Evolutionary conservation across 2,329 filamentous ascomycete species (phyloP).

Genomic region (Periconia macrospinosa): DNA sequence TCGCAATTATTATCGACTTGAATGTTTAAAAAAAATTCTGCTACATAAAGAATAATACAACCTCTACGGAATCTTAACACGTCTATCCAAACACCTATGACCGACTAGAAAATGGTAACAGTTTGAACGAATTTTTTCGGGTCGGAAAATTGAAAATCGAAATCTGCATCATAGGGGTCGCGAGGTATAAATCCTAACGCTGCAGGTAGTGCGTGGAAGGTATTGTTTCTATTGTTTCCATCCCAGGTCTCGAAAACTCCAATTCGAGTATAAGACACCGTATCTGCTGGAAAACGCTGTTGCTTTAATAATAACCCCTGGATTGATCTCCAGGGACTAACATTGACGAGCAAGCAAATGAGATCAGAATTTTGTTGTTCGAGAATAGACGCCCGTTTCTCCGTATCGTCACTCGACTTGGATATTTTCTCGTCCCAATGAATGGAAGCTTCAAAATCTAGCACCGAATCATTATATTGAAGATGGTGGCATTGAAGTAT

Average conservation of each 20-base stretch:
- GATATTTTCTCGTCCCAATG: not conserved
- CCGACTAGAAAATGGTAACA: slow-evolving; percentile 1
- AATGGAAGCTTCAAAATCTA: not conserved
- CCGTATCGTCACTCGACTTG: not conserved
- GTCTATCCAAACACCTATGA: too few relatives aligned
- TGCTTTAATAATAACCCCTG: not conserved
- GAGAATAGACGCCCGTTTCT: not conserved
- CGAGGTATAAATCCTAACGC: not conserved
- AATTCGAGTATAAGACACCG: not conserved
- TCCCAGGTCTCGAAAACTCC: not conserved
- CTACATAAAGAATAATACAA: too few relatives aligned
- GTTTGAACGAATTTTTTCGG: not conserved
- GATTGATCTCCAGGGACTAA: too few relatives aligned
- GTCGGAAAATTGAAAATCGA: not conserved
- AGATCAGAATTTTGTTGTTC: not conserved
- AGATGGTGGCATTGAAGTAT: not conserved
- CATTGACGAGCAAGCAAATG: not conserved
- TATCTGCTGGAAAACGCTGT: not conserved
- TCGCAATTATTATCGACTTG: too few relatives aligned
- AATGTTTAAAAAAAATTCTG: too few relatives aligned
- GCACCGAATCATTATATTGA: not conserved
- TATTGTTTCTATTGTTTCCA: too few relatives aligned
- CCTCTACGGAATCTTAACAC: too few relatives aligned
- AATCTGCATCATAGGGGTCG: not conserved
- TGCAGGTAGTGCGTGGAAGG: not conserved